phyloP scores from a whole-genome alignment of 768 basidiomycete genomes.

The Termitomyces sp. region DNA sequence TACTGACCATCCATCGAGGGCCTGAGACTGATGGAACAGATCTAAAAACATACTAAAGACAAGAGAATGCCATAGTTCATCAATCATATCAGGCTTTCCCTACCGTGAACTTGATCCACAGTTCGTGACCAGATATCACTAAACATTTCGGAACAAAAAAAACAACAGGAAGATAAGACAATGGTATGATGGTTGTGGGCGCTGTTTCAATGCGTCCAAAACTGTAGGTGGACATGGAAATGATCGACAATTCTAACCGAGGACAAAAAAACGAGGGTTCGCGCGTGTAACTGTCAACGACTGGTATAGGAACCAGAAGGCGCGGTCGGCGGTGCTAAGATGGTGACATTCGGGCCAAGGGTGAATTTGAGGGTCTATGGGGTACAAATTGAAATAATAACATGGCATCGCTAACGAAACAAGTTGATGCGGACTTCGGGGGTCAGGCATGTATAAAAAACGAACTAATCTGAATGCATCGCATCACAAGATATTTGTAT shows the following conservation, averaged over 20 bases:
- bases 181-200: slow-evolving; percentile 1
- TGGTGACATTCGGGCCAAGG: neutral
- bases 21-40: neutral
- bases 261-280: neutral
- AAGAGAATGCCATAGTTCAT: neutral
- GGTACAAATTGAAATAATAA: neutral
- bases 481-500: neutral
- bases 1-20: neutral
- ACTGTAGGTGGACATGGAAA: neutral
- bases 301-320: neutral
- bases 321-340: neutral
- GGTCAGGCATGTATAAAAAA: neutral
- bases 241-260: neutral
- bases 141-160: neutral
- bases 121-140: neutral
- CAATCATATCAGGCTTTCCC: neutral
- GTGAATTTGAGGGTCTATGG: neutral
- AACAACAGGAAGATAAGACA: neutral
- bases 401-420: neutral
- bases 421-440: neutral
- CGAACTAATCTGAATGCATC: neutral
- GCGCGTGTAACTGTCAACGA: neutral
- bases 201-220: neutral
- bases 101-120: neutral
- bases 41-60: too few species aligned